Evolutionary conservation across 108 stramenopile genomes (phyloP), one percentile per base, ranked within the genome.

Genomic region (Cyclostephanos tholiformis): DNA sequence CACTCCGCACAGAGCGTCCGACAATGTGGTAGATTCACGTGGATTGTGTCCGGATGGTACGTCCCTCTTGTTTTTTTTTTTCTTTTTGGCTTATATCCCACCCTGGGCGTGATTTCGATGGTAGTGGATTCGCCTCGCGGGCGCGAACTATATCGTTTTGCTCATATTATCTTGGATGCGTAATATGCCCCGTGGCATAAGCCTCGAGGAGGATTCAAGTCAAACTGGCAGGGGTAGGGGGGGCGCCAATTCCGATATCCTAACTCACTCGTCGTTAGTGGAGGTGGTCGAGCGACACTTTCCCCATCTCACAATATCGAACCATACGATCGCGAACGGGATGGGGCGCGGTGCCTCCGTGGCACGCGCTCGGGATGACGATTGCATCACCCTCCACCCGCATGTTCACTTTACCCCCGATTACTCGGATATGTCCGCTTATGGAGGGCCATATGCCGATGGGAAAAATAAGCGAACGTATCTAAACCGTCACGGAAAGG

Each of bases 331-430:
- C 13, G 70, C 49, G 13, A 71, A 44, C 0, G 68, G 53, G 0
- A 25, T 71, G 29, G 49, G 60, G 30, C 19, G 59, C 29, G 12
- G 60, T 48, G 59, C 30, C 23, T 14, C 9, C 19, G 58, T 57
- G 49, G 76, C 76, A 39, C 63, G 44, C 4, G 44, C 65, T 51
- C 51, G 23, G 16, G 49, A 60, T 13, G 26, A 52, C 16, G 58
- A 71, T 55, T 84, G 79, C 55, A 62, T 22, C 26, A 57, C 30
- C 22, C 43, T 84, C 20, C 70, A 69, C 58, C 83, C 83, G 14
- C 69, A 76, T 41, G 63, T 83, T 19, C 85, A 85, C 49, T 85
- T 85, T 23, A 82, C 85, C 10, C 85, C 84, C 0, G 85, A 85
- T 67, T 85, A 69, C 38, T 79, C 82, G 0, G 67, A 85, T 29